These are phyloP conservation scores for Secale cereale DNA, from an alignment of 176 grass and related monocot species.

Conservation along the genomic window DNA sequence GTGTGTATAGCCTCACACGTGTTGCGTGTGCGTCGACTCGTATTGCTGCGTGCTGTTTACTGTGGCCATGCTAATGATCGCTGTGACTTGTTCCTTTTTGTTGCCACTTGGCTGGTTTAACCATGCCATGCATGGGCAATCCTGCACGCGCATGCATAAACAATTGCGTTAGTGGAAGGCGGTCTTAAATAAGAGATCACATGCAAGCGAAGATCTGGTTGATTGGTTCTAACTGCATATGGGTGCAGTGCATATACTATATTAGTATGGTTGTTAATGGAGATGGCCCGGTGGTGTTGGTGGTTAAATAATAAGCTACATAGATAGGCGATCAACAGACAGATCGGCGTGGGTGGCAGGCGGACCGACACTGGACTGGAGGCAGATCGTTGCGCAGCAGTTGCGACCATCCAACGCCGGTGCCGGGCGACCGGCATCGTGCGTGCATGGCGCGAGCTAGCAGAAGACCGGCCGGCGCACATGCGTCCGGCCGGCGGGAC, in stretches of 20 bases:
- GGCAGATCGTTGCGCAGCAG: not conserved
- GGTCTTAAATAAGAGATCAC: not conserved
- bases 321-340: not conserved
- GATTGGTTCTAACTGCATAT: not conserved
- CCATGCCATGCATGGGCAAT: not conserved
- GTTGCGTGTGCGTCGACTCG: not conserved
- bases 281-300: not conserved
- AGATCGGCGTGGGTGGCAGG: conserved; percentile 9
- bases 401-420: not conserved
- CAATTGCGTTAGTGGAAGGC: not conserved
- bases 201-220: not conserved
- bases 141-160: not conserved
- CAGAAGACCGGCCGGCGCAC: not conserved
- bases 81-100: not conserved
- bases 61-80: not conserved
- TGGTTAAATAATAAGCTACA: not conserved
- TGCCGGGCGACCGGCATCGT: not conserved
- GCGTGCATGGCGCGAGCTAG: not conserved
- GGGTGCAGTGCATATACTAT: not conserved
- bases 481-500: not conserved
- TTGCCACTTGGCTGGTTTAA: not conserved
- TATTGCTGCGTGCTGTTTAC: not conserved
- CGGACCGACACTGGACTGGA: not conserved
- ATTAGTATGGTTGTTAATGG: not conserved
- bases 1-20: not conserved